Conservation (phyloP, 75 land plant genomes). For the Picea sitchensis region DNA sequence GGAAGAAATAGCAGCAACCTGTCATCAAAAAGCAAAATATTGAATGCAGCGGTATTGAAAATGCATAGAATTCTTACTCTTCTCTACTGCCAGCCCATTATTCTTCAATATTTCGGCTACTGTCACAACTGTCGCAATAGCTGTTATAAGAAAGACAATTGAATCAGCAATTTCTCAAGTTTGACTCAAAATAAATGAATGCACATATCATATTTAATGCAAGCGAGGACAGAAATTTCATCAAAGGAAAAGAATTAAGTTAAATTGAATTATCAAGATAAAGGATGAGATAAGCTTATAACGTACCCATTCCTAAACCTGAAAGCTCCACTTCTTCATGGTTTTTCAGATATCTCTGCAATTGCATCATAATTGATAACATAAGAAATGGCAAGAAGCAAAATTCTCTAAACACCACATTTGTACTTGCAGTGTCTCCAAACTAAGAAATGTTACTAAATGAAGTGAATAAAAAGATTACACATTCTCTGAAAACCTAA, state of each 20-base stretch:
- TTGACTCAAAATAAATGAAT: background rate
- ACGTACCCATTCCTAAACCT: slow-evolving; percentile 64
- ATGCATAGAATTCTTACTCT: slow-evolving; percentile 42
- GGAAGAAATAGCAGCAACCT: background rate
- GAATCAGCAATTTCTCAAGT: background rate
- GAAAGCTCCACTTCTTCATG: slow-evolving; percentile 84
- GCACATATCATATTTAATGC: background rate
- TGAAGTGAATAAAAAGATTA: too few species aligned
- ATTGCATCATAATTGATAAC: background rate
- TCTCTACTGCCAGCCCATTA: slow-evolving; percentile 87
- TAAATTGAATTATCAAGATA: background rate
- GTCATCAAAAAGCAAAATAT: background rate
- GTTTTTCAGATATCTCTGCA: slow-evolving; percentile 82
- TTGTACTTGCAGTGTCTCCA: background rate
- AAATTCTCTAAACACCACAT: too few species aligned
- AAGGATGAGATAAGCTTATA: background rate
- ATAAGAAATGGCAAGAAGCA: background rate
- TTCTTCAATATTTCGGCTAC: slow-evolving; percentile 90
- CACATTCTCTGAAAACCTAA: too few species aligned
- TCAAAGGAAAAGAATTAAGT: background rate
- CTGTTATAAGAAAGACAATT: slow-evolving; percentile 20
- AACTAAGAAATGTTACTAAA: background rate
- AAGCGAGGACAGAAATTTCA: background rate
- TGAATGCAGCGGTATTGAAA: background rate
- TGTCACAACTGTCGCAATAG: slow-evolving; percentile 90